Conservation (phyloP, 208 protist species). For the Histomonas meleagridis region DNA sequence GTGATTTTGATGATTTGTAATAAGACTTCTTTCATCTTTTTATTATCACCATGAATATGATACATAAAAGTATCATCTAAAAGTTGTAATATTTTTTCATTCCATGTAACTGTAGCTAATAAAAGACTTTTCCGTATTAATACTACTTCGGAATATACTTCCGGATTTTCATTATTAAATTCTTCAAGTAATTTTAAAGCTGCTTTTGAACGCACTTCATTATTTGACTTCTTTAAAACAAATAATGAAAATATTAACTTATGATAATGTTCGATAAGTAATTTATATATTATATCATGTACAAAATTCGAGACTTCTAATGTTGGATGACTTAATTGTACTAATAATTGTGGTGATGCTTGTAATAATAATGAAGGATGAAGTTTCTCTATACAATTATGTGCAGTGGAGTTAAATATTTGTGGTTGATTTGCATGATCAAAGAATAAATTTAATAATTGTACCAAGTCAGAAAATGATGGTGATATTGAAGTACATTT, state of each 20-base stretch:
- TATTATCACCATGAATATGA: too few species aligned
- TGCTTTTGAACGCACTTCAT: neutral
- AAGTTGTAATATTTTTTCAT: neutral
- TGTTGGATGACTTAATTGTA: neutral
- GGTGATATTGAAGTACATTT: neutral
- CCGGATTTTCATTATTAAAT: neutral
- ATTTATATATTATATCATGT: neutral
- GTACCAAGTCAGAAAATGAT: neutral
- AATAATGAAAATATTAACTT: neutral
- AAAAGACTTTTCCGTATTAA: neutral
- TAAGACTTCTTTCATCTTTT: neutral
- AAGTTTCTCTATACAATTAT: neutral
- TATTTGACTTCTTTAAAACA: neutral
- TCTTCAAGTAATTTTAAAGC: neutral
- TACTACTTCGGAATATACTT: neutral
- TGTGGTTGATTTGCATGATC: neutral
- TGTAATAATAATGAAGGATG: neutral
- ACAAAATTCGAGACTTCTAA: neutral
- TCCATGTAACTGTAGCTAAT: neutral
- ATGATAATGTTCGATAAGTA: neutral
- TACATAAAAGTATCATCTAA: neutral
- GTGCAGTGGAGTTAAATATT: neutral
- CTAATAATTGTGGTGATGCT: neutral
- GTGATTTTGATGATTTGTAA: neutral
- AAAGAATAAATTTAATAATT: slow-evolving; percentile 28